A percentile compares a stretch with the other conserved stretches of the same genome.
Conservation (phyloP, 352 stramenopile genomes). For the Phytopythium delawarense region DNA sequence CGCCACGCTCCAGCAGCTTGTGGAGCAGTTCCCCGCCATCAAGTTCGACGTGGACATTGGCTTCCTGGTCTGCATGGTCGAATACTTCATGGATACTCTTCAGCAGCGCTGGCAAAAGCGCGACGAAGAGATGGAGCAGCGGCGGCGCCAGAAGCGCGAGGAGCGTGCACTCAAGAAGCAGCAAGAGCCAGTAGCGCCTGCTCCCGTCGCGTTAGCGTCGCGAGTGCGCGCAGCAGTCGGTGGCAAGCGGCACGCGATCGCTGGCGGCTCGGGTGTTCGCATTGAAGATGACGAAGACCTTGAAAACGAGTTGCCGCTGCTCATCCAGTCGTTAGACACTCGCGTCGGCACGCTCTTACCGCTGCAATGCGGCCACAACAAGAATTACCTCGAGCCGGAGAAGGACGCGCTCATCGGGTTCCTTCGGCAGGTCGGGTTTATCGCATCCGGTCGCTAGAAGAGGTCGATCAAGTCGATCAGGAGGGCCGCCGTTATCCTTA, state of each 20-base stretch:
- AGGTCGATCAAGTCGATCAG: not conserved
- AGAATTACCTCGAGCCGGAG: slow-evolving; percentile 73
- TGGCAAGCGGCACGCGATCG: slow-evolving; percentile 9
- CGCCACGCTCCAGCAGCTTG: slow-evolving; percentile 40
- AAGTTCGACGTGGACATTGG: slow-evolving; percentile 77
- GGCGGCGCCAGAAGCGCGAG: not conserved
- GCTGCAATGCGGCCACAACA: slow-evolving; percentile 84
- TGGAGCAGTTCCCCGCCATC: slow-evolving; percentile 49
- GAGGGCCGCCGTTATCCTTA: too few species aligned
- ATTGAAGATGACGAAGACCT: not conserved
- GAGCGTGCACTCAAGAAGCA: slow-evolving; percentile 3
- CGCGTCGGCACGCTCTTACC: slow-evolving; percentile 56
- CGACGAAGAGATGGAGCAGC: slow-evolving; percentile 25
- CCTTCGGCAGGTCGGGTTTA: slow-evolving; percentile 40
- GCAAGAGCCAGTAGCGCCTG: not conserved
- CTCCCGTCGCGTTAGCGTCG: not conserved
- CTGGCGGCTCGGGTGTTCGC: not conserved
- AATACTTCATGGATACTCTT: slow-evolving; percentile 72
- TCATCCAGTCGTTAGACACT: slow-evolving; percentile 28
- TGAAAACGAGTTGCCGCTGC: slow-evolving; percentile 17
- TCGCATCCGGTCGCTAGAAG: slow-evolving; percentile 7
- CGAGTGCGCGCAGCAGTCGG: slow-evolving; percentile 3
- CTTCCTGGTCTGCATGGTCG: slow-evolving; percentile 66
- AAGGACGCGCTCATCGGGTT: slow-evolving; percentile 65
- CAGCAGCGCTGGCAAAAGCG: slow-evolving; percentile 44